phyloP scores from a whole-genome alignment of 306 rosid species.

The Vigna angularis region DNA sequence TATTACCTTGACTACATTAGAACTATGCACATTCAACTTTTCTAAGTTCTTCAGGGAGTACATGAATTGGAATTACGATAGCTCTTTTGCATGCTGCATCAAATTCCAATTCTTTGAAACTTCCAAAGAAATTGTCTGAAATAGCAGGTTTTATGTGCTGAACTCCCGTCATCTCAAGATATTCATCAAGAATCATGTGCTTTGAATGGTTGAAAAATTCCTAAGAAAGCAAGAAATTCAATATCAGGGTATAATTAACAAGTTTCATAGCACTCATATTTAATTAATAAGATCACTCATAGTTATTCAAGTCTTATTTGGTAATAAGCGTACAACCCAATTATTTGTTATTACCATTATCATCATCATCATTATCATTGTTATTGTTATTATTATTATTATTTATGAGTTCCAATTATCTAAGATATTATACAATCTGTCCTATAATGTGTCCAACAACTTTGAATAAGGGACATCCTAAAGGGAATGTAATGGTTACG shows the following conservation, averaged over 20 bases:
- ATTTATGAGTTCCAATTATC: too few relatives aligned
- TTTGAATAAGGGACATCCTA: too few relatives aligned
- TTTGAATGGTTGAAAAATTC: not conserved
- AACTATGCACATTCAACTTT: not conserved
- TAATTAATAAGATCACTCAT: too few relatives aligned
- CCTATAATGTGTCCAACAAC: too few relatives aligned
- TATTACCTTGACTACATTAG: not conserved
- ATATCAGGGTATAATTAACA: not conserved
- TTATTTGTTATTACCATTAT: too few relatives aligned
- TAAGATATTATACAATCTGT: too few relatives aligned
- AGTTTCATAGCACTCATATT: too few relatives aligned
- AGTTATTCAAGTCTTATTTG: too few relatives aligned
- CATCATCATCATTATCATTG: too few relatives aligned
- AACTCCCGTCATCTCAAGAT: not conserved
- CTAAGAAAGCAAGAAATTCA: not conserved
- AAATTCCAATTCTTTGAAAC: not conserved
- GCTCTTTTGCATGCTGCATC: not conserved
- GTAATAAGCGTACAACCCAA: too few relatives aligned
- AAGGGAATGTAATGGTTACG: too few relatives aligned
- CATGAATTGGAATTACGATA: not conserved
- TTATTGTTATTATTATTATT: too few relatives aligned
- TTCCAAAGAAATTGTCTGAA: not conserved
- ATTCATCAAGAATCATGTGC: not conserved
- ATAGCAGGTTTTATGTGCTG: not conserved
- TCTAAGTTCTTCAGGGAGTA: not conserved